Percentiles rank a stretch among this genome's conserved stretches.
phyloP scores from a whole-genome alignment of 331 rosid genomes.

The Ulmus americana region DNA sequence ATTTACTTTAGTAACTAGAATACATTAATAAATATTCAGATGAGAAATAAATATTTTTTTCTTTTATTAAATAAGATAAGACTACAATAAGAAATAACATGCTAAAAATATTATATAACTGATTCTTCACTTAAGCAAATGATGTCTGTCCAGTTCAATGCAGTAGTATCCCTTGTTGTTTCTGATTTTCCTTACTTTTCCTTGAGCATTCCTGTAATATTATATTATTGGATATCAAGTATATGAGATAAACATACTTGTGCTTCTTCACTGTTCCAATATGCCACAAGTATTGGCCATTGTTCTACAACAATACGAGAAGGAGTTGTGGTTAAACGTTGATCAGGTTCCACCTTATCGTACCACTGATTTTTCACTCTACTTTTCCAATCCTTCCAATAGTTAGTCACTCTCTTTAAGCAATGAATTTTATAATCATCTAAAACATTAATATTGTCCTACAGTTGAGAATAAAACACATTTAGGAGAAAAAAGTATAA shows the following conservation, averaged over 20 bases:
- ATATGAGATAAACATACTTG: not conserved
- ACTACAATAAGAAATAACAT: not conserved
- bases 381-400: constrained; percentile 3
- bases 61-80: too few species aligned
- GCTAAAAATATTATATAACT: not conserved
- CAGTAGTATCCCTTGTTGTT: not conserved
- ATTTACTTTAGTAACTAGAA: too few species aligned
- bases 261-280: not conserved
- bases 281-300: not conserved
- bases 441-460: not conserved
- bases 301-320: not conserved
- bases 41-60: not conserved
- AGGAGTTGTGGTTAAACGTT: not conserved
- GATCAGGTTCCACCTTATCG: not conserved
- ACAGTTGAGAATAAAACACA: not conserved
- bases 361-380: not conserved
- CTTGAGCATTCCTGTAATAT: not conserved
- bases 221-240: too few species aligned
- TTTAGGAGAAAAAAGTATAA: too few species aligned
- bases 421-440: not conserved
- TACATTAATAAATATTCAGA: too few species aligned
- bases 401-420: not conserved
- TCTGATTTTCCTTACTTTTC: not conserved
- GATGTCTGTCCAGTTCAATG: not conserved
- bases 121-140: not conserved